Evolutionary conservation across 1,284 basidiomycete genomes (phyloP), one percentile per base, ranked within the genome.

Genomic region (Naganishia liquefaciens): DNA sequence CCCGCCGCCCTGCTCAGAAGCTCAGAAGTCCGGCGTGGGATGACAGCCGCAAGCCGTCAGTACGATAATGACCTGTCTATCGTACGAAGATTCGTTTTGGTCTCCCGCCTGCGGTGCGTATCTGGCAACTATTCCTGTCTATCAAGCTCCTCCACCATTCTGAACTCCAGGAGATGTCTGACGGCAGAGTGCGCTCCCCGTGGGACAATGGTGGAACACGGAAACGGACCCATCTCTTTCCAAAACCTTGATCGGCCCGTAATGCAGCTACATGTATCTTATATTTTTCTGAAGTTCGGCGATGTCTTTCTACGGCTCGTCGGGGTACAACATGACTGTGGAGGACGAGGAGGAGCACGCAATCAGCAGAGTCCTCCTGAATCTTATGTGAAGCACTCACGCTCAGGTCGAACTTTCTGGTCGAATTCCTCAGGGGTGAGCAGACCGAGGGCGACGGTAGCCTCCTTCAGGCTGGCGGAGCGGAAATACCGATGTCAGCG

Each of bases 351-450:
- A 44, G 42, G 13, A 54, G 25, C 5, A 44, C 13, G 40, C n/a
- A 19, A 28, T 54, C 43, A 51, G 42, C 23, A 37, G 40, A n/a
- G n/a, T 43, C 30, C 33, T 7, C 44, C 17, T 39, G 7, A 6
- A 5, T 21, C 33, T 57, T 33, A 62, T 7, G 42, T 10, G 15
- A 30, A 19, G n/a, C 19, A 74, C 77, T 77, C 65, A 77, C 75
- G 81, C 82, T 99, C 94, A 58, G 96, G 96, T 69, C 91, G 86
- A 70, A 99, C 96, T 80, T 93, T 91, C 77, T 86, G 82, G 81
- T 99, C 94, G 79, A 99, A 99, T 78, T 97, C 91, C 77, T 96
- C 92, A 3, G 87, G 83, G 1, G 89, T 89, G 73, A 99, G 79
- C 79, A 91, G 87, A 66, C 91, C 91, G 46, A 97, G 85, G 30